Conservation (phyloP, 2,329 filamentous ascomycete species). For the Myrmaecium sp. region DNA sequence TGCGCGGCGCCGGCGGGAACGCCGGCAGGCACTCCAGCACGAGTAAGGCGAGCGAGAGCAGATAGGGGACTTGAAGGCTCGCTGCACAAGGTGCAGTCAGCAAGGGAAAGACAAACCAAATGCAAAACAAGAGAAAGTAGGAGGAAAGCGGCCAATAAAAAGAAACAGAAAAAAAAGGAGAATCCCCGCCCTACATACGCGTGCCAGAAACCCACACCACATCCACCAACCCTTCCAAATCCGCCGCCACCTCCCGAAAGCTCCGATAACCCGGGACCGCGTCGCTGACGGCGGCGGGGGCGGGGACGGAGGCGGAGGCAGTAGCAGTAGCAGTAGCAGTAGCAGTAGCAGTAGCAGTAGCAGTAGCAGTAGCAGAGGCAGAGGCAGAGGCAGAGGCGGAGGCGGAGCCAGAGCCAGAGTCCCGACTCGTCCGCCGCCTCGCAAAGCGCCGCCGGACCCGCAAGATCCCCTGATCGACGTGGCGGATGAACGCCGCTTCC, state of each 20-base stretch:
- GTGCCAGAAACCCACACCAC: conserved; percentile 78
- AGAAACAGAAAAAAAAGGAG: background rate
- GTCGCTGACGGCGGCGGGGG: conserved; percentile 8
- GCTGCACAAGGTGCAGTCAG: conserved; percentile 29
- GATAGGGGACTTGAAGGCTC: conserved; percentile 64
- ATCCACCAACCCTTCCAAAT: conserved; percentile 60
- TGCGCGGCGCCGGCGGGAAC: conserved; percentile 50
- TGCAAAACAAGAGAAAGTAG: conserved; percentile 1
- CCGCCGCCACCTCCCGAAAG: conserved; percentile 54
- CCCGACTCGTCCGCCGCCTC: conserved; percentile 26
- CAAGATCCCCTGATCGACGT: conserved; percentile 36
- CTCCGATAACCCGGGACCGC: conserved; percentile 36
- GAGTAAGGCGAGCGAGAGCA: conserved; percentile 61
- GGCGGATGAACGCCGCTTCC: conserved; percentile 40
- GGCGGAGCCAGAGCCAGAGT: no score
- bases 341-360: no score
- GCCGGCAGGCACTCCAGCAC: conserved; percentile 54
- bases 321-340: no score
- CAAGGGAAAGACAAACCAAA: conserved; percentile 1
- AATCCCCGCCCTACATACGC: no score
- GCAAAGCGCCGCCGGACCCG: conserved; percentile 35
- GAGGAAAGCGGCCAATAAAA: background rate
- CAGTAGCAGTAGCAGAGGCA: no score
- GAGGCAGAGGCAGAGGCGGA: no score
- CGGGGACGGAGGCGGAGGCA: no score